Percentiles rank a stretch among this genome's conserved stretches.
These are phyloP conservation scores for Podospora pseudocomata DNA, from an alignment of 495 filamentous ascomycete genomes.

Conservation along the genomic window DNA sequence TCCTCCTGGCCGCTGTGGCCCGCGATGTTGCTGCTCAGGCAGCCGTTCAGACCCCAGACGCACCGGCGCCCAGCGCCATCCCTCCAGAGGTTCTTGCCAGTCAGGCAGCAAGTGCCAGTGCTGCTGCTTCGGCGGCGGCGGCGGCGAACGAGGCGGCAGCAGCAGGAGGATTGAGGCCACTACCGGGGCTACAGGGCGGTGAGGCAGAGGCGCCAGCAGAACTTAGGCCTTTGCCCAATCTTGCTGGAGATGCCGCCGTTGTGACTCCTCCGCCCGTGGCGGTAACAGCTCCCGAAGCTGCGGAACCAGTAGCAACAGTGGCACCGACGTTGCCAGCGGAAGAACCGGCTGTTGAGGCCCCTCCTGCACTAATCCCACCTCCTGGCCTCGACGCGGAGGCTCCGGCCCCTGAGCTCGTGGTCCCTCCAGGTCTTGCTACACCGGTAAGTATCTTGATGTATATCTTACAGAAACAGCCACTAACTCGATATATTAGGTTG, in stretches of 20 bases:
- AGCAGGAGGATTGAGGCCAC: slow-evolving; percentile 19
- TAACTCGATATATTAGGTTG: not conserved
- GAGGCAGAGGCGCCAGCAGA: slow-evolving; percentile 7
- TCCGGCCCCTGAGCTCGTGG: slow-evolving; percentile 13
- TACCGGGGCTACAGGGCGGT: slow-evolving; percentile 23
- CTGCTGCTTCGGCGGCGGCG: slow-evolving; percentile 18
- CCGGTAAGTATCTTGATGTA: slow-evolving; percentile 14
- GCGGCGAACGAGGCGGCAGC: slow-evolving; percentile 16
- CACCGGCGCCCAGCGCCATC: not conserved
- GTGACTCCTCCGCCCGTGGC: slow-evolving; percentile 3
- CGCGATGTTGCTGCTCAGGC: slow-evolving; percentile 20
- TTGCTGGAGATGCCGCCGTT: slow-evolving; percentile 10
- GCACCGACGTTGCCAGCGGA: slow-evolving; percentile 13
- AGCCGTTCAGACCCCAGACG: slow-evolving; percentile 5
- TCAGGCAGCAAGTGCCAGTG: slow-evolving; percentile 16
- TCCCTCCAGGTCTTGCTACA: slow-evolving; percentile 14
- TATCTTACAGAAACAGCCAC: not conserved
- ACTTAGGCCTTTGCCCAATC: slow-evolving; percentile 24
- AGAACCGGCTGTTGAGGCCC: not conserved
- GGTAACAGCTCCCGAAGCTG: slow-evolving; percentile 5
- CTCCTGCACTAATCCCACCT: slow-evolving; percentile 9
- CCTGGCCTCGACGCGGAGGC: slow-evolving; percentile 10
- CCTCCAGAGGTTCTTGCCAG: slow-evolving; percentile 17
- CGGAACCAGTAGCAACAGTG: not conserved
- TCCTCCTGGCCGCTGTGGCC: slow-evolving; percentile 27